phyloP scores from a whole-genome alignment of 2,329 filamentous ascomycete genomes.

The Trichoderma brevicompactum region DNA sequence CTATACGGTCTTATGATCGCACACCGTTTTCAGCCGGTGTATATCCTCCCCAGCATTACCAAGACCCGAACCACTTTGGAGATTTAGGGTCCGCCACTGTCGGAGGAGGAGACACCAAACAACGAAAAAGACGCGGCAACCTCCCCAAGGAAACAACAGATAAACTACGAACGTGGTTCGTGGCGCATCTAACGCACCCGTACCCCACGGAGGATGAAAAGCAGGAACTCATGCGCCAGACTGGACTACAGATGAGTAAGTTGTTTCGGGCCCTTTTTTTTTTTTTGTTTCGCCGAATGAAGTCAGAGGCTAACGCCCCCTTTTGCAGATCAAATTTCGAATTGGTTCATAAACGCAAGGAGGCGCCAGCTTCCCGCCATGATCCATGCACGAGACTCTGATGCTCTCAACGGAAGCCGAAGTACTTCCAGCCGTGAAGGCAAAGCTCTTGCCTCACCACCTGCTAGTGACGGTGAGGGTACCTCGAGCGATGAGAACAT shows the following conservation, averaged over 20 bases:
- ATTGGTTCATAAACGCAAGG: conserved; percentile 81
- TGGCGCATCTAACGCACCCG: conserved; percentile 75
- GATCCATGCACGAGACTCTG: conserved; percentile 59
- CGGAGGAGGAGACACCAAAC: conserved; percentile 52
- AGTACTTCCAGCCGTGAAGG: background rate
- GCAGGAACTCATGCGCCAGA: conserved; percentile 75
- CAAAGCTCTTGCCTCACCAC: background rate
- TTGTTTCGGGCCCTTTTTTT: background rate
- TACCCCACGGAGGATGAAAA: conserved; percentile 91
- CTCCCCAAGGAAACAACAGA: conserved; percentile 89
- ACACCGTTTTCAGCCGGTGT: conserved; percentile 48
- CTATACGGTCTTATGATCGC: conserved; percentile 49
- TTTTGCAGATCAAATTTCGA: conserved; percentile 68
- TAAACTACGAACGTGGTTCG: conserved; percentile 78
- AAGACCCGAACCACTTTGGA: conserved; percentile 49
- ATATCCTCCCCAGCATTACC: conserved; percentile 47
- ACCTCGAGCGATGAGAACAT: conserved; percentile 52
- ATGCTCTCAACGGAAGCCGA: conserved; percentile 49
- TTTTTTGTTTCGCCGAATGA: background rate
- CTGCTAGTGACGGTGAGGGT: conserved; percentile 52
- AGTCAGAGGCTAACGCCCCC: conserved; percentile 29
- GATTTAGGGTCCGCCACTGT: conserved; percentile 49
- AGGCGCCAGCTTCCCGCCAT: conserved; percentile 66
- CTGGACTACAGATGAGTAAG: conserved; percentile 78
- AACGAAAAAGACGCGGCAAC: conserved; percentile 75